Conservation (phyloP, 768 basidiomycete genomes). For the Pleurotus sapidus region DNA sequence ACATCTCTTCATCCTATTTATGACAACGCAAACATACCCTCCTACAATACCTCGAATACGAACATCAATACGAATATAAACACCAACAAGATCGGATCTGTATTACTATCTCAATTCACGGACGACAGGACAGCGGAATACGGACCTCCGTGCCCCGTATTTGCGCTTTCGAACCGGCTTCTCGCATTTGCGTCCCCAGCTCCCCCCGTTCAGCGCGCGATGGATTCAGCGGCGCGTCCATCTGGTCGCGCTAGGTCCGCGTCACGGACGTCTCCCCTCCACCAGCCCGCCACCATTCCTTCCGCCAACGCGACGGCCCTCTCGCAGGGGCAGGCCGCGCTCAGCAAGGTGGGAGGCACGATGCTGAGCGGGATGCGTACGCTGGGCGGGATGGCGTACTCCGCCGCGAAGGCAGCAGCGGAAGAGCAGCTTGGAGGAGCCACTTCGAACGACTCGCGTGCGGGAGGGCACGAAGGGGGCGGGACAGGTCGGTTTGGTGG, state of each 20-base stretch:
- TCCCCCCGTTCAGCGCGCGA: constrained; percentile 10
- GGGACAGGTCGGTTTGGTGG: constrained; percentile 7
- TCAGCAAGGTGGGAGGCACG: constrained; percentile 53
- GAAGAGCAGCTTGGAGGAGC: constrained; percentile 16
- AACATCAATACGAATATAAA: constrained; percentile 11
- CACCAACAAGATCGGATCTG: constrained; percentile 20
- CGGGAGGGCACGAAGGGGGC: neutral
- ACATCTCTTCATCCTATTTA: constrained; percentile 9
- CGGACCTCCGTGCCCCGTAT: constrained; percentile 44
- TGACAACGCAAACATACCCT: constrained; percentile 8
- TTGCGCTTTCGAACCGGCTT: constrained; percentile 59
- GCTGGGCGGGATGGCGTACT: constrained; percentile 58
- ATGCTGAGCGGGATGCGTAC: constrained; percentile 64
- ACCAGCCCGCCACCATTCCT: constrained; percentile 5
- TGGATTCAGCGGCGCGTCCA: neutral
- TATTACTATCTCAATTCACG: constrained; percentile 29
- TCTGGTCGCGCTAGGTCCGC: neutral
- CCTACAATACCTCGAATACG: no score
- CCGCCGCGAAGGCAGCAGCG: constrained; percentile 34
- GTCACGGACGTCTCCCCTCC: constrained; percentile 4
- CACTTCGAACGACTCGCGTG: constrained; percentile 11
- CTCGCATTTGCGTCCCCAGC: constrained; percentile 49
- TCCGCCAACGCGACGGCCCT: constrained; percentile 6
- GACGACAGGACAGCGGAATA: neutral
- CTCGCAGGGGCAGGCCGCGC: constrained; percentile 41